Evolutionary conservation across 1,139 yeast genomes (phyloP), one percentile per base, ranked within the genome.

Genomic region (Scheffersomyces quercinus): DNA sequence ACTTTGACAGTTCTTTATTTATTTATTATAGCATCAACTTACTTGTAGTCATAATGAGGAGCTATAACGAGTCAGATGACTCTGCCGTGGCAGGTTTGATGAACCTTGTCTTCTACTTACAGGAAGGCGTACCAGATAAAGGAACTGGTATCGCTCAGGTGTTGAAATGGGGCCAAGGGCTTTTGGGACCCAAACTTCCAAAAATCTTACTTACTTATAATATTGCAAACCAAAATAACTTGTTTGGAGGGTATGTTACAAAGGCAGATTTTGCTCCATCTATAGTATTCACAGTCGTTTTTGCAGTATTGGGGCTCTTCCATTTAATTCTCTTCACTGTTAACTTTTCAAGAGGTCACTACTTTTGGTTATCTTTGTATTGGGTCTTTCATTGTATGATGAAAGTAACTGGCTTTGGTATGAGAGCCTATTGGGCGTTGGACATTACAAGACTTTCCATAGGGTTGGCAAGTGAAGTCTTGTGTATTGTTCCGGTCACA

Each of bases 231-330:
- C 81, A 83, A 53, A 77, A 76, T 41, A 75, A 79, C 8, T 62
- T 81, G 36, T 84, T 85, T 65, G 95, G 95, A 8, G 82, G 77
- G 31, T 86, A 84, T 59, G 90, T 93, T 3, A 56, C 55, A n/a
- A 39, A 44, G 11, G 55, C 53, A 13, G 95, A 86, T 58, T 54
- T 75, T 15, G 89, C 82, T 1, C 93, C 91, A 4, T 67, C 80
- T 41, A 78, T 81, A 1, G 56, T 85, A 0, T 85, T 86, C 55
- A 52, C 76, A 2, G 87, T 77, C 2, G 61, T 81, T 3, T 86
- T 82, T 49, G 64, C 70, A 3, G 49, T 85, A 3, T 52, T 85
- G 15, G 64, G 70, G 3, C 24, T 81, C 3, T 68, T 75, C 1
- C 87, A 84, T 58, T 51, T 75, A 3, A 54, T 57, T 13, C 64